Conservation (phyloP, 805 yeast genomes). For the Candida tammaniensis region DNA sequence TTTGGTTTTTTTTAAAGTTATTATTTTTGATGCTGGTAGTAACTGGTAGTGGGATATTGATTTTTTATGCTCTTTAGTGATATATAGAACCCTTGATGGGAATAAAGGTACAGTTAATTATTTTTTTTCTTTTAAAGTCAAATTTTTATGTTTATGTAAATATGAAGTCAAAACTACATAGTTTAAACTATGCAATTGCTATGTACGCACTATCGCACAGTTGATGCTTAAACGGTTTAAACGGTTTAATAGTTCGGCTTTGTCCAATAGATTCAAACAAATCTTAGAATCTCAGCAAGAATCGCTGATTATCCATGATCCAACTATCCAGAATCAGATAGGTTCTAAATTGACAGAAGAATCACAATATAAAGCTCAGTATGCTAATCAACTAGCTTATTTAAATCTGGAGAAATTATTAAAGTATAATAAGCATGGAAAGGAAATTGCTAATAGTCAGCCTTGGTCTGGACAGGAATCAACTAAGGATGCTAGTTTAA, state of each 20-base stretch:
- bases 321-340: too few species aligned
- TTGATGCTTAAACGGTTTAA: constrained; percentile 3
- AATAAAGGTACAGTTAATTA: too few species aligned
- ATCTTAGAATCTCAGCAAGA: constrained; percentile 23
- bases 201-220: too few species aligned
- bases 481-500: constrained; percentile 21
- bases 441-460: constrained; percentile 20
- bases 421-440: constrained; percentile 28
- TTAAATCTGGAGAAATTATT: constrained; percentile 31
- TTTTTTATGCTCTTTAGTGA: constrained; percentile 33
- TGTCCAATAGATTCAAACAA: constrained; percentile 30
- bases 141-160: too few species aligned
- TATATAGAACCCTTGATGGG: neutral
- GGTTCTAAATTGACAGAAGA: constrained; percentile 7
- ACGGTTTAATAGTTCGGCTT: constrained; percentile 20
- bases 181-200: too few species aligned
- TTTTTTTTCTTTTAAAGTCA: too few species aligned
- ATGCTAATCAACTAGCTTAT: constrained; percentile 13
- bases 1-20: constrained; percentile 30
- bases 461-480: constrained; percentile 36
- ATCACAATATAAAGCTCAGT: constrained; percentile 6
- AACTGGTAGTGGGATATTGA: constrained; percentile 31
- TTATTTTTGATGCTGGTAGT: constrained; percentile 27
- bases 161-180: too few species aligned
- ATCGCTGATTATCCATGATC: too few species aligned